phyloP scores from a whole-genome alignment of 179 eudicot genomes.

The Amaranthus tricolor region DNA sequence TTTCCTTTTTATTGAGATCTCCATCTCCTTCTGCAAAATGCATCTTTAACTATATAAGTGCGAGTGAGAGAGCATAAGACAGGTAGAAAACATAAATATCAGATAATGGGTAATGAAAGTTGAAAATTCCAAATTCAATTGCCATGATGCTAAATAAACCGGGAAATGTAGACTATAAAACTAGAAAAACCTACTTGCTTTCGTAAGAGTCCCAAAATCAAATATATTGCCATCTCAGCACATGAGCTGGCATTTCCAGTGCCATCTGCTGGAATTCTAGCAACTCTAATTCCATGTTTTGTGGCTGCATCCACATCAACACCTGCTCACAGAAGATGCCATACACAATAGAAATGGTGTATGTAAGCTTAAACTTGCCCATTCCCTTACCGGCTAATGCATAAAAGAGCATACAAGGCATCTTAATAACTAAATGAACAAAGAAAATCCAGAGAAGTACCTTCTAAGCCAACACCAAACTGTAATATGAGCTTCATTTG shows the following conservation, averaged over 20 bases:
- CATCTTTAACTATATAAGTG: not conserved
- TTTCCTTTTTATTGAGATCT: conserved; percentile 49
- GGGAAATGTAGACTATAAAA: not conserved
- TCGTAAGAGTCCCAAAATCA: conserved; percentile 87
- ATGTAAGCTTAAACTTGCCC: not conserved
- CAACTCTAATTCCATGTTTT: conserved; percentile 75
- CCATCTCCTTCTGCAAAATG: conserved; percentile 62
- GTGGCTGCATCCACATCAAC: conserved; percentile 77
- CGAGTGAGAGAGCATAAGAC: not conserved
- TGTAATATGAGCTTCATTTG: conserved; percentile 86
- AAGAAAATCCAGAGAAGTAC: conserved; percentile 28
- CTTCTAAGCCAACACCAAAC: conserved; percentile 88
- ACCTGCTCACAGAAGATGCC: conserved; percentile 43
- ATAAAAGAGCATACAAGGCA: not conserved
- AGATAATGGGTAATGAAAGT: not conserved
- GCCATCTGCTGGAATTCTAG: conserved; percentile 61
- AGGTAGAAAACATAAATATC: not conserved
- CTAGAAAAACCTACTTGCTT: conserved; percentile 53
- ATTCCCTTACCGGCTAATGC: not conserved
- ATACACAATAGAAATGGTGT: not conserved
- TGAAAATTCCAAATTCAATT: not conserved
- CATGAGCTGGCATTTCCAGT: conserved; percentile 93
- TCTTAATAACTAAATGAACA: not conserved
- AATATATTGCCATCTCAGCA: conserved; percentile 94
- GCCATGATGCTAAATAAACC: not conserved